Base-by-base conservation (phyloP, 2,329 filamentous ascomycete genomes). In the Fusarium pseudograminearum region DNA sequence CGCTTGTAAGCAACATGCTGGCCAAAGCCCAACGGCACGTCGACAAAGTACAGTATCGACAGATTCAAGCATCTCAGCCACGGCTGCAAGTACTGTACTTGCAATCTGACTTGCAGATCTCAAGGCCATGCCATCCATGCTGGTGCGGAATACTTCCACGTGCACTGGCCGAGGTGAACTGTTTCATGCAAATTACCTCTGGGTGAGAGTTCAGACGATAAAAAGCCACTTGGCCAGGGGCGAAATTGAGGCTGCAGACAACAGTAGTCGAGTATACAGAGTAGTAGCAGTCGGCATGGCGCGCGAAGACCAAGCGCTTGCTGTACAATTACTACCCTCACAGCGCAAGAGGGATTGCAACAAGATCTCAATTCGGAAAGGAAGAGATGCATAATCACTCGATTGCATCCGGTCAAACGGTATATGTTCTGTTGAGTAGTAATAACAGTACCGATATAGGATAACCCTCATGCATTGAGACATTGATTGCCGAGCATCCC, bases 101-200 rank as follows among this genome's bases (percentile, higher is more conserved):
- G 14, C 40, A 24, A 51, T 34, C 61, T 54, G 53, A 42, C 46
- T 45, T 57, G 26, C 30, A 60, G 57, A 53, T 46, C 28, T 48
- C 22, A 36, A 36, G 38, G 31, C 57, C 50, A 28, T 53, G 40
- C 28, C 63, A 52, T 57, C 48, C 59, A 54, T 54, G 51, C 64
- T 40, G 36, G 30, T 8, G 41, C 28, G 14, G 33, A 28, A 51
- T 51, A 30, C 40, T 15, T 36, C 42, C 46, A 68, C 33, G 36
- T 50, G 58, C 67, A 42, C 36, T 53, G 51, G 14, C 58, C 51
- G 63, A 67, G 54, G 22, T 48, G 36, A 51, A 18, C 41, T 54
- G 67, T 65, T 68, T 70, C 67, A 70, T 65, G 24, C 4, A 52
- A 28, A 62, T 55, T 31, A n/a, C 22, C 12, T 40, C 7, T 15